Evolutionary conservation across 225 moss, liverwort and hornwort species (phyloP).

Genomic region (Lunularia cruciata): DNA sequence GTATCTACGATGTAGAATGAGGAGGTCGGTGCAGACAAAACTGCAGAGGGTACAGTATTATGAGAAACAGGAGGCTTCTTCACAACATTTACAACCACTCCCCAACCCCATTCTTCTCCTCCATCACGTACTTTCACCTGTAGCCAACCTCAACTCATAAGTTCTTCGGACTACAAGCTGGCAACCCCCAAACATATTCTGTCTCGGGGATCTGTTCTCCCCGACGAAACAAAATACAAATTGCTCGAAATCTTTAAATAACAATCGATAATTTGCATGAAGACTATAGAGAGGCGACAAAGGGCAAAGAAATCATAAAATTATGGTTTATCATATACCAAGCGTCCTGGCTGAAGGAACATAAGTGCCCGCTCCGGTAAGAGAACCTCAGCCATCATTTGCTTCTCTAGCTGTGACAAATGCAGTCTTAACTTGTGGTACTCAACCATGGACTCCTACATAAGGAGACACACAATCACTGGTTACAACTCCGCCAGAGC

Average conservation of each 20-base stretch:
- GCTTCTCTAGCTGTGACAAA: constrained; percentile 75
- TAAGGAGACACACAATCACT: no score
- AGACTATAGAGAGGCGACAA: not conserved
- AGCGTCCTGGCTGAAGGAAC: constrained; percentile 91
- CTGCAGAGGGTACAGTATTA: constrained; percentile 63
- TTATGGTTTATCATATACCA: constrained; percentile 50
- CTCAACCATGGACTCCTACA: constrained; percentile 74
- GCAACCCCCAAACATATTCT: constrained; percentile 4
- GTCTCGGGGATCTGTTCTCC: not conserved
- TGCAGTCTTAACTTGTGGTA: constrained; percentile 81
- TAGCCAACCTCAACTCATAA: not conserved
- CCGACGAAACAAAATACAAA: no score
- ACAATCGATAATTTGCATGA: not conserved
- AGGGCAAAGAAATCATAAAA: not conserved
- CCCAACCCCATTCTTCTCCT: constrained; percentile 97
- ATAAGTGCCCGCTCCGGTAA: constrained; percentile 75
- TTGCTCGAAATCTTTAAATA: no score
- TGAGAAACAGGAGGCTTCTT: constrained; percentile 66
- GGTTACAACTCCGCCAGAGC: no score
- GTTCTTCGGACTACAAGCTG: constrained; percentile 7
- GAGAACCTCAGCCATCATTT: constrained; percentile 94
- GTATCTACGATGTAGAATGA: constrained; percentile 84
- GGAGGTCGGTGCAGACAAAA: constrained; percentile 52
- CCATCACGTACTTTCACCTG: constrained; percentile 90
- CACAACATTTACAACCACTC: constrained; percentile 86